A percentile compares a stretch with the other conserved stretches of the same genome.
Conservation (phyloP, 2,329 filamentous ascomycete genomes). For the Macrophomina tecta region DNA sequence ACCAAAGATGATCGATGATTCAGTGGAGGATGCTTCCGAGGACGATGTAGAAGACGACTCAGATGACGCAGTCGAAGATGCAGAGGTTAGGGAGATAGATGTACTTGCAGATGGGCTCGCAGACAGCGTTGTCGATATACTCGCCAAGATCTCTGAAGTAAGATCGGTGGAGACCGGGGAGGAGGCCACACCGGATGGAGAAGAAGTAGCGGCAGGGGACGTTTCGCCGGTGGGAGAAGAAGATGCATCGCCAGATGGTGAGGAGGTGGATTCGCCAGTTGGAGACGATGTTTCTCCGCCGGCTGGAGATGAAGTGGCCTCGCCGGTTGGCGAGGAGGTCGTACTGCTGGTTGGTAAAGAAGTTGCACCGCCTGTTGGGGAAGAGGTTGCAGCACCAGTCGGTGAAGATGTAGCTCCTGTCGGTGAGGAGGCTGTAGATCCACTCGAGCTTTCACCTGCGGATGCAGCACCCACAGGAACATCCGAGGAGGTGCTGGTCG, state of each 20-base stretch:
- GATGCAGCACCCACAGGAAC: background rate
- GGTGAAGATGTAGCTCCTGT: background rate
- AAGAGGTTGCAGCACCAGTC: background rate
- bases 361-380: background rate
- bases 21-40: constrained; percentile 29
- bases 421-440: constrained; percentile 1
- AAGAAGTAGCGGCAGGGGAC: background rate
- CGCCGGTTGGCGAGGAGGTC: background rate
- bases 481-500: background rate
- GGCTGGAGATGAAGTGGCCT: background rate
- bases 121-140: background rate
- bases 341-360: background rate
- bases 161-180: background rate
- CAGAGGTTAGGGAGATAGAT: background rate
- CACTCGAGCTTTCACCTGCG: constrained; percentile 1
- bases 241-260: background rate
- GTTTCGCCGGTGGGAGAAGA: background rate
- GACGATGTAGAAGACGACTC: constrained; percentile 27
- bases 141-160: background rate
- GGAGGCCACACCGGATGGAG: background rate
- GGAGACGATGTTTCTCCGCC: background rate
- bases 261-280: background rate
- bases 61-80: constrained; percentile 24
- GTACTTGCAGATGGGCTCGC: constrained; percentile 15
- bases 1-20: constrained; percentile 30